Percentiles rank a stretch among this genome's conserved stretches.
phyloP scores from a whole-genome alignment of 2,329 filamentous ascomycete genomes.

The Diaporthe humulicola region DNA sequence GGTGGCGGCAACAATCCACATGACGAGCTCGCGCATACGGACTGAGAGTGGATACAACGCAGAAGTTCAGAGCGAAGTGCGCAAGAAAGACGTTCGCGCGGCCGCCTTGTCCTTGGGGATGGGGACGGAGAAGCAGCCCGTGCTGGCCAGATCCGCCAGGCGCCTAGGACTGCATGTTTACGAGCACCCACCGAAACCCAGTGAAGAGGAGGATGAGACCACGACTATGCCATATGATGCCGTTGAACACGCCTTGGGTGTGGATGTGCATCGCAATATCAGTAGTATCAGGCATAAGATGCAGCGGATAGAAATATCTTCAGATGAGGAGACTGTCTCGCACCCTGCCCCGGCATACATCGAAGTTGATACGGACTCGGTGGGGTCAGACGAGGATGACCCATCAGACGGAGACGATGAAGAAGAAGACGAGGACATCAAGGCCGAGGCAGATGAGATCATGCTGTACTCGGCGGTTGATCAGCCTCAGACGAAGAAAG shows the following conservation, averaged over 20 bases:
- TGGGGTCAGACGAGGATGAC: background rate
- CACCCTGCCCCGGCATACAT: constrained; percentile 5
- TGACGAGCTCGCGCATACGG: constrained; percentile 77
- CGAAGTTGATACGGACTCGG: constrained; percentile 19
- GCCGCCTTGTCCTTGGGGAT: constrained; percentile 63
- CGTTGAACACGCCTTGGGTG: constrained; percentile 56
- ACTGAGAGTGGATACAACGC: constrained; percentile 55
- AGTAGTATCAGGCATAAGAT: constrained; percentile 14
- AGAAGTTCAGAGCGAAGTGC: constrained; percentile 51
- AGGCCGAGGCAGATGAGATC: constrained; percentile 57
- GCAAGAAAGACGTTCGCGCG: constrained; percentile 61
- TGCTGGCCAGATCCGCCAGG: constrained; percentile 64
- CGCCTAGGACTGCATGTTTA: constrained; percentile 64
- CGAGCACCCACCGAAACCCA: constrained; percentile 47
- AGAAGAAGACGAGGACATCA: constrained; percentile 38
- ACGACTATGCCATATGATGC: constrained; percentile 57
- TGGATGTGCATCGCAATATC: constrained; percentile 31
- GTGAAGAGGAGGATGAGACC: constrained; percentile 44
- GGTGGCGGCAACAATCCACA: constrained; percentile 76
- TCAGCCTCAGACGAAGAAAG: constrained; percentile 55
- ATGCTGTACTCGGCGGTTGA: constrained; percentile 56
- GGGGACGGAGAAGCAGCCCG: constrained; percentile 51
- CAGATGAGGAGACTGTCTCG: constrained; percentile 16
- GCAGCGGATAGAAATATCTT: constrained; percentile 19
- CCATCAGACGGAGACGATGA: constrained; percentile 29